phyloP scores from a whole-genome alignment of 257 asterid genomes.

The Gynochthodes officinalis region DNA sequence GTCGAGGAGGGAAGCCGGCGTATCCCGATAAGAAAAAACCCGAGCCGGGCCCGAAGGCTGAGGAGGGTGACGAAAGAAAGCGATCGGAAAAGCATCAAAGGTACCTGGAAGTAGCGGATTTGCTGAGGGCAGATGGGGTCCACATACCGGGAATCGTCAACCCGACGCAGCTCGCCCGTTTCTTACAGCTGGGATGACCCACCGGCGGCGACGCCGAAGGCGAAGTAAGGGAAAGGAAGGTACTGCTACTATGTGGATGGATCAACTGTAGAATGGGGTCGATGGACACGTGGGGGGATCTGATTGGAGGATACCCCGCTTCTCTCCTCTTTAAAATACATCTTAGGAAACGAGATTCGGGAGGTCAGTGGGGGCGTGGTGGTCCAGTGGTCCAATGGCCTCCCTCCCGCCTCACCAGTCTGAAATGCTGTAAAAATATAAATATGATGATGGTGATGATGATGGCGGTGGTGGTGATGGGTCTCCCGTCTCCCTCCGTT shows the following conservation, averaged over 20 bases:
- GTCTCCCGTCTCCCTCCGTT: no score
- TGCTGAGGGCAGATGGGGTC: slow-evolving; percentile 32
- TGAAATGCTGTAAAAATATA: no score
- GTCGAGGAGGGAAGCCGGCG: slow-evolving; percentile 1
- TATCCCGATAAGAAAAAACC: slow-evolving; percentile 19
- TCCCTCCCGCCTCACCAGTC: no score
- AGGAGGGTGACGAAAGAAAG: background rate
- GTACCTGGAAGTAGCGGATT: slow-evolving; percentile 30
- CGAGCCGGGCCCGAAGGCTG: slow-evolving; percentile 16
- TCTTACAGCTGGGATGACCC: slow-evolving; percentile 18
- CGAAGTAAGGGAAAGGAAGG: background rate
- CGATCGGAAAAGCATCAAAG: slow-evolving; percentile 16
- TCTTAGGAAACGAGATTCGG: slow-evolving; percentile 2
- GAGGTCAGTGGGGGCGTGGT: no score
- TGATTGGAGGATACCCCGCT: slow-evolving; percentile 2
- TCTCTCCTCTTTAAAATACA: no score
- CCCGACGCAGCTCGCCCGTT: slow-evolving; percentile 32
- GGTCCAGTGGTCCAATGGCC: no score
- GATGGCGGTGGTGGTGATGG: no score
- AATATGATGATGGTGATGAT: no score
- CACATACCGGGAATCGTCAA: slow-evolving; percentile 35
- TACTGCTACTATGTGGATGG: background rate
- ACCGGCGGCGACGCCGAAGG: no score
- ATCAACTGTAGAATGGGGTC: no score
- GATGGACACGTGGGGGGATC: slow-evolving; percentile 9